These are phyloP conservation scores for Gossypium raimondii DNA, from an alignment of 345 rosid species.

Conservation along the genomic window DNA sequence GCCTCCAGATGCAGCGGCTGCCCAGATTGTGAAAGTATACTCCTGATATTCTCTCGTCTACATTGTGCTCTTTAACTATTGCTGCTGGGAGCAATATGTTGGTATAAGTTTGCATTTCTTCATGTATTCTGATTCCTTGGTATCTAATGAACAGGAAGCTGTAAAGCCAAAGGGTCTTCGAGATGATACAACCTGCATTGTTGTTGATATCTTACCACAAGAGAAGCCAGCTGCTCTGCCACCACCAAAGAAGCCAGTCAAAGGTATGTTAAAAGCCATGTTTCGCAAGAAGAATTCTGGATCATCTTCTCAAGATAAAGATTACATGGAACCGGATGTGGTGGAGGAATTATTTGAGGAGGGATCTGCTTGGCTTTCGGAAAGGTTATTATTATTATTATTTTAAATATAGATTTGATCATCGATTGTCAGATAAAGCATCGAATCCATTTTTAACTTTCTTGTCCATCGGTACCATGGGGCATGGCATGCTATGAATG, in stretches of 20 bases:
- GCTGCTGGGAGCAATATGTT: slow-evolving; percentile 8
- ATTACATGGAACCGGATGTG: slow-evolving; percentile 66
- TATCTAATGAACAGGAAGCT: slow-evolving; percentile 65
- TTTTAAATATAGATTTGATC: not conserved
- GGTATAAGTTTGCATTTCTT: not conserved
- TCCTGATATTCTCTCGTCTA: not conserved
- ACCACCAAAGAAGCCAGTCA: slow-evolving; percentile 66
- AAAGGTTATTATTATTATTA: slow-evolving; percentile 53
- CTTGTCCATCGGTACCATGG: not conserved
- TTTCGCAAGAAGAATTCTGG: slow-evolving; percentile 72
- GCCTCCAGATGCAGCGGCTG: slow-evolving; percentile 86
- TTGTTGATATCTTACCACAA: slow-evolving; percentile 71
- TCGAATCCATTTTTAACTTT: not conserved
- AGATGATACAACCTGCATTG: slow-evolving; percentile 98
- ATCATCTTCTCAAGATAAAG: slow-evolving; percentile 65
- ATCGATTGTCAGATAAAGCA: not conserved
- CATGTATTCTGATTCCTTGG: slow-evolving; percentile 1
- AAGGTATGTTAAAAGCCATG: slow-evolving; percentile 86
- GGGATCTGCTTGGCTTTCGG: slow-evolving; percentile 96
- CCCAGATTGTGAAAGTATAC: slow-evolving; percentile 78
- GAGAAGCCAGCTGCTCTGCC: slow-evolving; percentile 81
- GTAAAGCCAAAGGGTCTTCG: slow-evolving; percentile 77
- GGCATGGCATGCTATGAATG: not conserved
- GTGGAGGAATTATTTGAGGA: slow-evolving; percentile 92
- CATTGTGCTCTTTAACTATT: not conserved